phyloP scores from a whole-genome alignment of 2,329 filamentous ascomycete species.

The Cladophialophora yegresii region DNA sequence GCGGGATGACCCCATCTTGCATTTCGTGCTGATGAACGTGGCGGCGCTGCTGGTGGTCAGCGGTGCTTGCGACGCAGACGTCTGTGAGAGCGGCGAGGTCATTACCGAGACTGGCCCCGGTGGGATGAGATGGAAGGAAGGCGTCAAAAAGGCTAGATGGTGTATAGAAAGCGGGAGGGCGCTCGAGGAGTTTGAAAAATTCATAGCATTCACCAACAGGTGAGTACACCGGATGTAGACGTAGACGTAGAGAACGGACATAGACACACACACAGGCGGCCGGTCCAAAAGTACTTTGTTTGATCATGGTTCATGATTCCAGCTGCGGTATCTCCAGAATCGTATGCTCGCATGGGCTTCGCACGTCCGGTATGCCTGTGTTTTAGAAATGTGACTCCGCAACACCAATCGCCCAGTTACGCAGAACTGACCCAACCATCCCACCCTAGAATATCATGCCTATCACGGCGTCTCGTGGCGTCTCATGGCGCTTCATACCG shows the following conservation, averaged over 20 bases:
- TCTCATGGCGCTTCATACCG: background rate
- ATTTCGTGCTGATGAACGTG: conserved; percentile 94
- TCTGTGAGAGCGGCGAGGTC: conserved; percentile 78
- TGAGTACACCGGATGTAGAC: background rate
- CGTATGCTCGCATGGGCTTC: too few relatives aligned
- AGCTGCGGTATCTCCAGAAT: background rate
- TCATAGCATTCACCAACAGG: conserved; percentile 77
- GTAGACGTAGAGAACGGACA: conserved; percentile 1
- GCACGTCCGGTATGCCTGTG: background rate
- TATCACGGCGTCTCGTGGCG: too few relatives aligned
- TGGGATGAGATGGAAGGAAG: conserved; percentile 91
- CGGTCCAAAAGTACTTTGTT: background rate
- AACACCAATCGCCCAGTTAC: background rate
- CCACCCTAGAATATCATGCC: background rate
- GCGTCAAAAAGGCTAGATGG: conserved; percentile 82
- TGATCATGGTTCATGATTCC: background rate
- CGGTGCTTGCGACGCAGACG: conserved; percentile 81
- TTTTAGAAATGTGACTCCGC: background rate
- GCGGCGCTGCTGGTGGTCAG: conserved; percentile 83
- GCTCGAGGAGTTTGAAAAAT: conserved; percentile 77
- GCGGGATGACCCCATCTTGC: conserved; percentile 77
- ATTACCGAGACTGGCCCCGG: conserved; percentile 81
- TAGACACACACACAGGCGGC: background rate
- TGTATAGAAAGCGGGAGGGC: conserved; percentile 83
- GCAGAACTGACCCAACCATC: background rate